Base-by-base conservation (phyloP, 352 stramenopile genomes). In the Globisporangium heterothallicum region DNA sequence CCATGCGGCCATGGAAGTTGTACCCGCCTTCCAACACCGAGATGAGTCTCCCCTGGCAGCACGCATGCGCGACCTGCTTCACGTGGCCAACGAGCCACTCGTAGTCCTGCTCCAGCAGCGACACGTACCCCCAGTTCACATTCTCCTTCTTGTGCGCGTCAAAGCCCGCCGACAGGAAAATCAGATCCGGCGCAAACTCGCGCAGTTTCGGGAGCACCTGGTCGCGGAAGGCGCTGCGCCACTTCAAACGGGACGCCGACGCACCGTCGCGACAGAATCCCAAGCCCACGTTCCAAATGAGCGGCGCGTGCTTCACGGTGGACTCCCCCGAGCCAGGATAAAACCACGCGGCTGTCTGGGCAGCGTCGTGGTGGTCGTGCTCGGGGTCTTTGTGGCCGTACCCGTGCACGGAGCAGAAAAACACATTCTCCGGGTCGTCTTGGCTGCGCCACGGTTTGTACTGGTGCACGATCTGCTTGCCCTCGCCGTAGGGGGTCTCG, bases 391-490 rank as follows among this genome's bases (percentile, higher is more conserved):
- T 90, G 56, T 74, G 74, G 13, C 78, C 81, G 49, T 89, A 92
- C 19, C 78, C 74, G 49, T 92, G 77, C 13, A 92, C 69, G 4
- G 89, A 98, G 36, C 91, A 92, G 73, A 99, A 99, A 56, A 99
- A 97, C 4, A 98, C 91, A 64, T 98, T 91, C 7, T 97, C 78
- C 2, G 86, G 63, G 69, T 99, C 97, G 27, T 91, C 75, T 47
- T 97, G 88, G 57, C 94, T 92, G 6, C 97, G 80, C 97, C 97
- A 99, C 14, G 97, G 97, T 49, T 98, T 97, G 74, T 98, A 98
- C 51, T 81, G 74, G 53, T 90, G 64, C 26, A 86, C 69, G 29
- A 76, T 63, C 30, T 98, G 75, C 48, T 88, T 83, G 18, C 91
- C 89, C n/a, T 79, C 59, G 22, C 85, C 84, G 63, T 97, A 98